These are phyloP conservation scores for Dorcoceras hygrometricum DNA, from an alignment of 257 asterid genomes.

Conservation along the genomic window DNA sequence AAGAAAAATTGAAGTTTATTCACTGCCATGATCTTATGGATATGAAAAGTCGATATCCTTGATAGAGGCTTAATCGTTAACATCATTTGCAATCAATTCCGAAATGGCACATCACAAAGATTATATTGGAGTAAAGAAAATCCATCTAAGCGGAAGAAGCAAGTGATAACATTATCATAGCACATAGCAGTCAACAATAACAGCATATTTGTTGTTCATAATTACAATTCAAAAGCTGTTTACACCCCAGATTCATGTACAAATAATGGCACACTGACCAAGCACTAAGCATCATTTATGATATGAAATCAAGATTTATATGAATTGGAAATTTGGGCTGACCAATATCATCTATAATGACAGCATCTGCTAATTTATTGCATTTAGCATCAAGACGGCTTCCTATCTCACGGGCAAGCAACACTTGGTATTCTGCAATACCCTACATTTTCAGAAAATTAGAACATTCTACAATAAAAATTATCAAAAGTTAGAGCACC, in stretches of 20 bases:
- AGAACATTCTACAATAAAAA: constrained; percentile 17
- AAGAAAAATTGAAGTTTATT: constrained; percentile 18
- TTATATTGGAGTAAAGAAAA: constrained; percentile 9
- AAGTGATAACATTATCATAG: constrained; percentile 5
- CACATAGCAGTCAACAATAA: constrained; percentile 11
- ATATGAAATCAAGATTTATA: constrained; percentile 6
- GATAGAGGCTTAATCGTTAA: background rate
- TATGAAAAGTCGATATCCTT: constrained; percentile 20
- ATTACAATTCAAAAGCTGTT: background rate
- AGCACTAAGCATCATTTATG: constrained; percentile 19
- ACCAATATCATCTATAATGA: constrained; percentile 76
- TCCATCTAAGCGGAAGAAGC: constrained; percentile 8
- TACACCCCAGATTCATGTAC: constrained; percentile 13
- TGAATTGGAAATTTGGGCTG: constrained; percentile 30
- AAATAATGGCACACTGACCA: constrained; percentile 22
- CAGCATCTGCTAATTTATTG: constrained; percentile 68
- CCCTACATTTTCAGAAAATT: constrained; percentile 51
- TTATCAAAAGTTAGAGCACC: constrained; percentile 3
- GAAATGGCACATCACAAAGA: background rate
- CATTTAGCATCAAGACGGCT: constrained; percentile 81
- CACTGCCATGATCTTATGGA: constrained; percentile 13
- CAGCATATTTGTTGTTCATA: background rate
- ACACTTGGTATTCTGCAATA: constrained; percentile 68
- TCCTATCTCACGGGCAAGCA: constrained; percentile 86
- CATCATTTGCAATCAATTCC: constrained; percentile 16